These are phyloP conservation scores for Penicillium brevicompactum DNA, from an alignment of 2,329 filamentous ascomycete species.

Conservation along the genomic window DNA sequence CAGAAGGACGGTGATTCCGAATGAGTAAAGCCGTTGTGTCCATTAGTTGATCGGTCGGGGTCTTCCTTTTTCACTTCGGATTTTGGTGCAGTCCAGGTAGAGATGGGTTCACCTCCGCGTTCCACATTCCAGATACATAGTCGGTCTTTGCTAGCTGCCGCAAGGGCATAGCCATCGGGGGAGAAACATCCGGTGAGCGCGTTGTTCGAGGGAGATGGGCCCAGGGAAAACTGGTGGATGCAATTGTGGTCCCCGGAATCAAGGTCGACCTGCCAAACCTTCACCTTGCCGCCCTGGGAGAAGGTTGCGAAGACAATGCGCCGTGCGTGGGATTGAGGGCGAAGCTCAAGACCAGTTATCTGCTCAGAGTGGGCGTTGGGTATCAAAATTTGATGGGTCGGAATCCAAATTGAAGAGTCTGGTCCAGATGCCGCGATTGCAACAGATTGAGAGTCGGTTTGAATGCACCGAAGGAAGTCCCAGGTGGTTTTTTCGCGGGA, in stretches of 20 bases:
- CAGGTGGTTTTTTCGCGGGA: slow-evolving; percentile 38
- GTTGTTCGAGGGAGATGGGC: slow-evolving; percentile 35
- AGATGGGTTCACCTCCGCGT: slow-evolving; percentile 45
- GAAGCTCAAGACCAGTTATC: slow-evolving; percentile 48
- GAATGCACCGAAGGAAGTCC: slow-evolving; percentile 44
- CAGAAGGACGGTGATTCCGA: slow-evolving; percentile 34
- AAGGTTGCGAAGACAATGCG: slow-evolving; percentile 46
- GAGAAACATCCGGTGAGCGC: slow-evolving; percentile 49
- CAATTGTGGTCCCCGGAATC: slow-evolving; percentile 39
- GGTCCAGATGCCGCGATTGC: slow-evolving; percentile 44
- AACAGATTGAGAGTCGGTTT: slow-evolving; percentile 31
- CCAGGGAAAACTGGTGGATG: slow-evolving; percentile 41
- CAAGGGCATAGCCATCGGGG: slow-evolving; percentile 50
- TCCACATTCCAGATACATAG: slow-evolving; percentile 52
- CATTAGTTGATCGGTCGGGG: slow-evolving; percentile 34
- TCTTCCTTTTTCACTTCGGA: slow-evolving; percentile 37
- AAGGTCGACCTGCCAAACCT: slow-evolving; percentile 48
- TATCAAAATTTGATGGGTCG: slow-evolving; percentile 45
- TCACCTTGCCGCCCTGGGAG: slow-evolving; percentile 48
- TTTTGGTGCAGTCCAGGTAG: slow-evolving; percentile 40
- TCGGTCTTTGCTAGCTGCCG: slow-evolving; percentile 46
- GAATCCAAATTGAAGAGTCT: slow-evolving; percentile 46
- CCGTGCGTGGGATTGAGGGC: slow-evolving; percentile 34
- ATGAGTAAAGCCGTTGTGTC: slow-evolving; percentile 36
- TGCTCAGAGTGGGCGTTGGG: slow-evolving; percentile 43